Conservation (phyloP, 306 rosid genomes). For the Psophocarpus tetragonolobus region DNA sequence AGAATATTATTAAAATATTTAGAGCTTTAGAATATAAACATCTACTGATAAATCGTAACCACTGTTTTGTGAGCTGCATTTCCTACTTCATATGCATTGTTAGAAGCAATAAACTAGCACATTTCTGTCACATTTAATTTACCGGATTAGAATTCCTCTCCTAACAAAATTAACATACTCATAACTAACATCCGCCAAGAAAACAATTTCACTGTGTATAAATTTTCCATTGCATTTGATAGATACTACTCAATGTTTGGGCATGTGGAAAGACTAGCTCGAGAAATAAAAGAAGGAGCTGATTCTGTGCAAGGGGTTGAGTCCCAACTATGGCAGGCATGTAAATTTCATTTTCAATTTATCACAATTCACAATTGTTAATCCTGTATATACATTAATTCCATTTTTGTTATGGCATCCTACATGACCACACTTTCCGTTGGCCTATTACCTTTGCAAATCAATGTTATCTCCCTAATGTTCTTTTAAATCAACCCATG, state of each 20-base stretch:
- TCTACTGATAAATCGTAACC: background rate
- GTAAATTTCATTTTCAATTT: background rate
- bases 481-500: background rate
- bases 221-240: conserved; percentile 21
- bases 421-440: background rate
- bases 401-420: background rate
- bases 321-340: conserved; percentile 64
- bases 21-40: background rate
- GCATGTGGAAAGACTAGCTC: conserved; percentile 66
- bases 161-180: too few relatives aligned
- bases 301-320: conserved; percentile 68
- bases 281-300: conserved; percentile 64
- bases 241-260: conserved; percentile 73
- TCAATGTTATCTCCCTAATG: background rate
- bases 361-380: background rate
- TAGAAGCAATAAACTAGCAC: background rate
- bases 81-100: background rate
- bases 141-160: too few relatives aligned
- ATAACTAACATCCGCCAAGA: too few relatives aligned
- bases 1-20: background rate
- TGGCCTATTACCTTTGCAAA: background rate
- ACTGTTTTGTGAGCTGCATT: background rate
- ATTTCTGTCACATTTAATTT: background rate
- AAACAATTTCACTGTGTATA: too few relatives aligned
- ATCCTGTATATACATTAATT: background rate